These are phyloP conservation scores for Theobroma grandiflorum DNA, from an alignment of 441 rosid species.

Conservation along the genomic window DNA sequence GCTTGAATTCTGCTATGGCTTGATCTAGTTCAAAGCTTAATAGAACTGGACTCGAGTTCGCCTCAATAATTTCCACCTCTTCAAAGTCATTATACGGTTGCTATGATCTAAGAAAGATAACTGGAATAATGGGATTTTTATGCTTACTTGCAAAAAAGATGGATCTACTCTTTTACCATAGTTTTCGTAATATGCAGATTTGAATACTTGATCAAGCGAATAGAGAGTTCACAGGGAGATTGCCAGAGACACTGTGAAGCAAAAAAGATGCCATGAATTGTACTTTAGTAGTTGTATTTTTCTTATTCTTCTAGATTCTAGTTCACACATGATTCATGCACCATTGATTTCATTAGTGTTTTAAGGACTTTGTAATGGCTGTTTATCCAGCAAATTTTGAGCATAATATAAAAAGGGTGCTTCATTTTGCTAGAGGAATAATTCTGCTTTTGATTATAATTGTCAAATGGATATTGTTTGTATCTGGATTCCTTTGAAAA, in stretches of 20 bases:
- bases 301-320: background rate
- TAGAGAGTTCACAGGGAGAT: background rate
- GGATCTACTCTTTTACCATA: background rate
- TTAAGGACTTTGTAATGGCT: background rate
- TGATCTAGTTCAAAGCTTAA: background rate
- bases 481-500: background rate
- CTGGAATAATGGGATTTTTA: background rate
- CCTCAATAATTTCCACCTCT: background rate
- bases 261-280: background rate
- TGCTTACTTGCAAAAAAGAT: background rate
- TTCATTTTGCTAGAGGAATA: background rate
- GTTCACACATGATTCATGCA: background rate
- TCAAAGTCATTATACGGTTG: background rate
- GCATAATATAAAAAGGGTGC: background rate
- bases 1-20: too few species aligned
- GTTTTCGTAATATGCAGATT: background rate
- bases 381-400: background rate
- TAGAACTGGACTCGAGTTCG: background rate
- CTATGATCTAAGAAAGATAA: background rate
- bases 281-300: background rate
- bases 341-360: background rate
- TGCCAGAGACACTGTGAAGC: background rate
- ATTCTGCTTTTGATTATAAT: background rate
- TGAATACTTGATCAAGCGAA: background rate
- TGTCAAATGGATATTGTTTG: background rate